Conservation (phyloP, 108 stramenopile genomes). For the Conticribra weissflogii region DNA sequence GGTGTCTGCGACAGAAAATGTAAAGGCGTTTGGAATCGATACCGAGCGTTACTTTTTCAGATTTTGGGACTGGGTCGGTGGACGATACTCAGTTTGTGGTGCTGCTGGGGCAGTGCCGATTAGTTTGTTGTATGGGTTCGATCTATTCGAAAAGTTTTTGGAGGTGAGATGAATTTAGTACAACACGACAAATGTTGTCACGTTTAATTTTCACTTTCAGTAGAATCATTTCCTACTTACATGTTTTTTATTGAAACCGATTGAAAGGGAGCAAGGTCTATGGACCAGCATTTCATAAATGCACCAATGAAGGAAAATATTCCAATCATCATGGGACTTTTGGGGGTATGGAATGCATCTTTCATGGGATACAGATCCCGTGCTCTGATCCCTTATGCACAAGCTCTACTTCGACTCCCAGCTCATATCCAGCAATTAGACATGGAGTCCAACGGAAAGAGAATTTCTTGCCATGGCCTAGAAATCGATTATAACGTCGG, state of each 20-base stretch:
- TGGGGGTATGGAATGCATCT: slow-evolving; percentile 98
- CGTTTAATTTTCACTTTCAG: background rate
- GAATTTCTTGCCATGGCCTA: slow-evolving; percentile 84
- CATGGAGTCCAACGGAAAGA: slow-evolving; percentile 96
- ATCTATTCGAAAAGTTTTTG: slow-evolving; percentile 92
- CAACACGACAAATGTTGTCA: background rate
- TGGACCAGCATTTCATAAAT: slow-evolving; percentile 95
- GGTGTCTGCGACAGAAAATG: slow-evolving; percentile 70
- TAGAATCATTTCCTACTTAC: background rate
- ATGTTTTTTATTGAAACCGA: slow-evolving; percentile 11
- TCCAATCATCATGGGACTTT: slow-evolving; percentile 96
- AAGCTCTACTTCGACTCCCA: slow-evolving; percentile 96
- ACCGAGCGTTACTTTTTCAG: slow-evolving; percentile 89
- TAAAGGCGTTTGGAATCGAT: slow-evolving; percentile 89
- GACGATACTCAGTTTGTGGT: slow-evolving; percentile 94
- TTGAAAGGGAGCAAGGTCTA: slow-evolving; percentile 90
- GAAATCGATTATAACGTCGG: slow-evolving; percentile 91
- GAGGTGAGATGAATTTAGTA: slow-evolving; percentile 50
- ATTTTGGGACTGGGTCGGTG: slow-evolving; percentile 98
- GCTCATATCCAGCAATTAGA: slow-evolving; percentile 99
- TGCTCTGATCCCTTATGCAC: slow-evolving; percentile 94
- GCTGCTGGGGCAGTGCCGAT: slow-evolving; percentile 94
- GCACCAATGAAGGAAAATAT: slow-evolving; percentile 94
- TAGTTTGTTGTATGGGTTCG: slow-evolving; percentile 91
- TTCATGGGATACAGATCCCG: slow-evolving; percentile 92